phyloP scores from a whole-genome alignment of 73 alveolate species.

The Paramecium sexaurelia region DNA sequence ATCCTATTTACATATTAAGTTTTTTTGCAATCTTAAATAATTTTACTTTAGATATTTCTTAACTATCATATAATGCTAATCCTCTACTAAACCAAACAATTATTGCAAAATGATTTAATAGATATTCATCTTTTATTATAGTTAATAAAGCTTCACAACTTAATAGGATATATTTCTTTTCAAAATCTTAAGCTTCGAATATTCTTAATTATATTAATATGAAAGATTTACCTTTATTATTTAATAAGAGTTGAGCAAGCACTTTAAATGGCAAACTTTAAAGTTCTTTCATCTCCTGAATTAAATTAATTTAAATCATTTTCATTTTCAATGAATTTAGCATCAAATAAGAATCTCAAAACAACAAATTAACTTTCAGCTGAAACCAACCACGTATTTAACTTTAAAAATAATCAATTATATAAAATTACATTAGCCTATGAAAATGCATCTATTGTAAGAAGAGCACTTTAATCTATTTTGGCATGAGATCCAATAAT shows the following conservation, averaged over 20 bases:
- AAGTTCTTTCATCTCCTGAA: neutral
- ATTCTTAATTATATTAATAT: neutral
- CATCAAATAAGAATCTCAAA: slow-evolving; percentile 13
- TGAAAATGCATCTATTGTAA: neutral
- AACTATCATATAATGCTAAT: neutral
- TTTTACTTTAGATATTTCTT: neutral
- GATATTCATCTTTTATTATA: neutral
- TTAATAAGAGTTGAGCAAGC: slow-evolving; percentile 19
- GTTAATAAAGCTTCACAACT: neutral
- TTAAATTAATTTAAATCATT: neutral
- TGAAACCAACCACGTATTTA: slow-evolving; percentile 24
- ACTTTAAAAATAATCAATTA: neutral
- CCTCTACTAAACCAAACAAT: slow-evolving; percentile 8
- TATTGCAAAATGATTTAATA: slow-evolving; percentile 43
- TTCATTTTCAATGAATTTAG: neutral
- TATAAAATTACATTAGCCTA: neutral
- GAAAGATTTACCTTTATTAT: neutral
- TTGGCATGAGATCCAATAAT: slow-evolving; percentile 19
- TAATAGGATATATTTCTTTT: neutral
- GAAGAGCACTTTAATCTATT: neutral
- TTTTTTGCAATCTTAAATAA: neutral
- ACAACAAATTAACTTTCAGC: neutral
- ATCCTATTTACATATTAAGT: neutral
- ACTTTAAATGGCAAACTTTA: neutral
- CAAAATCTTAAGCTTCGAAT: neutral